These are phyloP conservation scores for Letharia columbiana DNA, from an alignment of 495 filamentous ascomycete genomes.

Conservation along the genomic window DNA sequence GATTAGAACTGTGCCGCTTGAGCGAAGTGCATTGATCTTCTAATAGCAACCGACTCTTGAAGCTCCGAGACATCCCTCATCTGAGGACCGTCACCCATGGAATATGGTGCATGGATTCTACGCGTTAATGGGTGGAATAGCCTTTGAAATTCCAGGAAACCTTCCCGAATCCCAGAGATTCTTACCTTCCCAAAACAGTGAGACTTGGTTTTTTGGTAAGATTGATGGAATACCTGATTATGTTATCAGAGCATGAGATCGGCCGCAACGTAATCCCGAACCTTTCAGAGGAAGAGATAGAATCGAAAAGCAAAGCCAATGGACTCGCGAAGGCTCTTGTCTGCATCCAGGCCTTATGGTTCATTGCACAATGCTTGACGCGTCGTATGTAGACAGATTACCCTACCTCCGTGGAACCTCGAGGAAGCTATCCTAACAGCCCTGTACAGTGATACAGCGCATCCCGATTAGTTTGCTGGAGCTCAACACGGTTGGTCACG, in stretches of 20 bases:
- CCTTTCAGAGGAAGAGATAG: slow-evolving; percentile 11
- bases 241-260: not conserved
- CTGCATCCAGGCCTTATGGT: slow-evolving; percentile 13
- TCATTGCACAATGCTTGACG: slow-evolving; percentile 13
- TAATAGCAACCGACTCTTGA: slow-evolving; percentile 6
- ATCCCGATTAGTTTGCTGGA: slow-evolving; percentile 20
- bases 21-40: not conserved
- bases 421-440: not conserved
- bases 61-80: not conserved
- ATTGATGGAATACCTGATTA: too few relatives aligned
- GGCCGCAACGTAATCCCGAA: slow-evolving; percentile 6
- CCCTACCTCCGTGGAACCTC: not conserved
- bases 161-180: slow-evolving; percentile 1
- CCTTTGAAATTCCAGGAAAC: slow-evolving; percentile 28
- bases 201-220: slow-evolving; percentile 14
- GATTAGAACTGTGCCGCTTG: too few relatives aligned
- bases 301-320: slow-evolving; percentile 16
- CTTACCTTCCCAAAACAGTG: not conserved
- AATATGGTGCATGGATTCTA: slow-evolving; percentile 17
- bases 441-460: slow-evolving; percentile 7
- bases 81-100: slow-evolving; percentile 8
- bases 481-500: slow-evolving; percentile 17
- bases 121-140: slow-evolving; percentile 15
- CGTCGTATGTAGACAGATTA: not conserved
- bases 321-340: slow-evolving; percentile 8